Conservation (phyloP, 345 rosid species). For the Raphanus raphanistrum region DNA sequence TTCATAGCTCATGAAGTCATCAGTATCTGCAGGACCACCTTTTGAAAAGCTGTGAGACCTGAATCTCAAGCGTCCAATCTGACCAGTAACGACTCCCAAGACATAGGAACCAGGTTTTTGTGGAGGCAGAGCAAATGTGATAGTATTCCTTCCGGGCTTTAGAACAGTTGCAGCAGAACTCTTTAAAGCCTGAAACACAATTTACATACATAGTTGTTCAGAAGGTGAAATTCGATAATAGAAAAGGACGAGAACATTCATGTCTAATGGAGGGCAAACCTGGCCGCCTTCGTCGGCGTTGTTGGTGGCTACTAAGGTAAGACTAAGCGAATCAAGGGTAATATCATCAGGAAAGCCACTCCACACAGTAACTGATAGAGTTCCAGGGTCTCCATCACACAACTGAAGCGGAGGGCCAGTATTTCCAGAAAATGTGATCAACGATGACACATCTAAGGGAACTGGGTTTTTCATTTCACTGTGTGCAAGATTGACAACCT, state of each 20-base stretch:
- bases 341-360: slow-evolving; percentile 98
- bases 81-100: slow-evolving; percentile 93
- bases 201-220: slow-evolving; percentile 5
- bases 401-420: slow-evolving; percentile 80
- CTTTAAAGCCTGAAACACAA: slow-evolving; percentile 70
- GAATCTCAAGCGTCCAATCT: slow-evolving; percentile 86
- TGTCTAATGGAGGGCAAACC: slow-evolving; percentile 50
- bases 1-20: slow-evolving; percentile 97
- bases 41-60: slow-evolving; percentile 96
- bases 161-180: slow-evolving; percentile 69
- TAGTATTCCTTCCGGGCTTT: slow-evolving; percentile 72
- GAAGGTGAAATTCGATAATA: background rate
- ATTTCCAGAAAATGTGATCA: slow-evolving; percentile 93
- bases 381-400: slow-evolving; percentile 96
- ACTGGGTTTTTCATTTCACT: slow-evolving; percentile 94
- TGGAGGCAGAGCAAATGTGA: slow-evolving; percentile 76
- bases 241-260: background rate
- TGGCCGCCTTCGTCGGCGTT: slow-evolving; percentile 87
- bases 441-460: slow-evolving; percentile 88
- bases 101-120: slow-evolving; percentile 94
- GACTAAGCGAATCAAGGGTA: slow-evolving; percentile 86
- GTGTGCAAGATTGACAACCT: slow-evolving; percentile 84
- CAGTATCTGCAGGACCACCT: slow-evolving; percentile 93
- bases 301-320: slow-evolving; percentile 81
- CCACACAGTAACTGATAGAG: slow-evolving; percentile 84